Conservation (phyloP, 179 eudicot species). For the Nepenthes alata region DNA sequence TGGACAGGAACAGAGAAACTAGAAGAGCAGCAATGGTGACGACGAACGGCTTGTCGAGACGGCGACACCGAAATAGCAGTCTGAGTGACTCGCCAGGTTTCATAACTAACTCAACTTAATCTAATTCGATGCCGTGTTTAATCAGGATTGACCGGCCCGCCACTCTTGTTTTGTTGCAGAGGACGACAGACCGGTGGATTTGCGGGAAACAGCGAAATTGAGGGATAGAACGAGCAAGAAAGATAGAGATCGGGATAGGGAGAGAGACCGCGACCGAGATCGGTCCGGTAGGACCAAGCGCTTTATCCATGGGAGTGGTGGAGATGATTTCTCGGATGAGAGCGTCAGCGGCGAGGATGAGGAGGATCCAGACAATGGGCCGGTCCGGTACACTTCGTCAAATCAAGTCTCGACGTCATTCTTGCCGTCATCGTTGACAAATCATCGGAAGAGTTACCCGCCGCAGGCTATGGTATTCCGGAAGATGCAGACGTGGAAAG, state of each 20-base stretch:
- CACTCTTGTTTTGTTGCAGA: constrained; percentile 28
- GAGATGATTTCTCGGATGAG: constrained; percentile 63
- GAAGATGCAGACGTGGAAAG: constrained; percentile 52
- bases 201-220: constrained; percentile 51
- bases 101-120: constrained; percentile 5
- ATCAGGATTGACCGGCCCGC: constrained; percentile 7
- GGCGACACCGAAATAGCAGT: constrained; percentile 51
- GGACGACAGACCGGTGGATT: constrained; percentile 43
- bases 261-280: constrained; percentile 24
- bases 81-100: constrained; percentile 77
- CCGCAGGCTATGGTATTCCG: constrained; percentile 37
- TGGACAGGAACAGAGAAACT: constrained; percentile 90
- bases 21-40: constrained; percentile 50
- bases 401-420: constrained; percentile 21
- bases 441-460: constrained; percentile 64
- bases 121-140: background rate
- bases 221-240: constrained; percentile 31
- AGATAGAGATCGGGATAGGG: constrained; percentile 12
- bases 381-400: constrained; percentile 28
- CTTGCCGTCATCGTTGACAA: constrained; percentile 14
- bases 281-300: constrained; percentile 46
- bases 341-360: constrained; percentile 79
- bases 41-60: constrained; percentile 51
- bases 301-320: constrained; percentile 19
- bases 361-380: constrained; percentile 33